A percentile compares a stretch with the other conserved stretches of the same genome.
Conservation (phyloP, 202 grass and related monocot genomes). For the Carex arenaria region DNA sequence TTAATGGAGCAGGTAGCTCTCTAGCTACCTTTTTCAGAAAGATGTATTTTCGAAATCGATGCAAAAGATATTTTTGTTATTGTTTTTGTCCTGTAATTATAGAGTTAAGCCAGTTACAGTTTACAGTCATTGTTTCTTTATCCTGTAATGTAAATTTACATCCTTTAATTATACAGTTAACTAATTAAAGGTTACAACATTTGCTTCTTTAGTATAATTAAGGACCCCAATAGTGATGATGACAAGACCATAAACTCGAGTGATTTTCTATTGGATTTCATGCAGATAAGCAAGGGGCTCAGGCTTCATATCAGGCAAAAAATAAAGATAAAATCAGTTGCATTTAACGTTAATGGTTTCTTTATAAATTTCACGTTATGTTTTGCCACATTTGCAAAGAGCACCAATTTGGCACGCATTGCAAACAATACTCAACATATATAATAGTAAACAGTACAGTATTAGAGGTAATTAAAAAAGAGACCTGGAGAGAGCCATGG, state of each 20-base stretch:
- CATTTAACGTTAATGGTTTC: neutral
- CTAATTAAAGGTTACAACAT: neutral
- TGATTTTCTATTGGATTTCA: neutral
- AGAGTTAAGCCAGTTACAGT: neutral
- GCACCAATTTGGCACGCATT: too few relatives aligned
- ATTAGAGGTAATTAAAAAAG: neutral
- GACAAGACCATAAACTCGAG: too few relatives aligned
- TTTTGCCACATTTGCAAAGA: neutral
- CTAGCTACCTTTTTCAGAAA: too few relatives aligned
- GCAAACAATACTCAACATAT: neutral
- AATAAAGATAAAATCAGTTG: neutral
- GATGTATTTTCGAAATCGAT: too few relatives aligned
- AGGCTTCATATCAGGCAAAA: neutral
- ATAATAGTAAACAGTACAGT: neutral
- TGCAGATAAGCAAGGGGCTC: neutral
- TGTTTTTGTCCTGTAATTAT: constrained; percentile 52
- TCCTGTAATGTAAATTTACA: neutral
- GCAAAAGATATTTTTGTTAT: too few relatives aligned
- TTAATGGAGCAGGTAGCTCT: too few relatives aligned
- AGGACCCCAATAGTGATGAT: neutral
- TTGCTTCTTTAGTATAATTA: neutral
- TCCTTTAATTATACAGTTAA: too few relatives aligned
- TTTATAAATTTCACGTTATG: neutral
- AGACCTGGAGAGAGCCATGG: constrained; percentile 56
- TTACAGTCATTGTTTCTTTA: neutral